Base-by-base conservation (phyloP, 2,329 filamentous ascomycete genomes). In the Paramyrothecium sp. region DNA sequence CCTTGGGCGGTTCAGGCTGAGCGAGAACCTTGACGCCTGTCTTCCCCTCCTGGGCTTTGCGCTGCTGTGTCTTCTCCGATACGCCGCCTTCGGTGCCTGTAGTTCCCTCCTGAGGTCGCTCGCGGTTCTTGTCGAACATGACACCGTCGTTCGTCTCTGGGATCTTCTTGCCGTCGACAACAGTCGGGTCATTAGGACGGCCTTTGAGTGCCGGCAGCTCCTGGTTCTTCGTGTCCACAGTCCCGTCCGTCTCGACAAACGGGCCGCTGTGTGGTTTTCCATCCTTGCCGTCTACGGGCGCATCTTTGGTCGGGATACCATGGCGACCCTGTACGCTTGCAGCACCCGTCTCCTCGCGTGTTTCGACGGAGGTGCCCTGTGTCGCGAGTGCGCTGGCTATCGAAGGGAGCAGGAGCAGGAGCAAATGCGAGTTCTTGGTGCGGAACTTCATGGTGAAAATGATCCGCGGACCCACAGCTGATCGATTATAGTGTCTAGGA, bases 231-330 rank as follows among this genome's bases (percentile, higher is more conserved):
- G 71, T 68, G 51, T 73, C 67, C 26, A 69, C 61, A 23, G 61
- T 61, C 52, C 73, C 73, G 49, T 76, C 73, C 17, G 80, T 83
- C 60, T 88, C 86, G 57, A 93, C 87, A 68, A 86, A 88, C 7
- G 95, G 95, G 2, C 95, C 95, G 20, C 89, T 86, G 70, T 97
- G 94, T 51, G 95, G 95, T 76, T 93, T 95, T 51, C 95, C 95
- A 76, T 98, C 95, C 66, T 90, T 89, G 50, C 93, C 93, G 71
- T 98, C 95, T 20, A 97, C 89, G 0, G 94, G 94, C 56, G 90
- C 91, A 77, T 95, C 89, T 71, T 92, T 92, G 57, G 78, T 81
- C 33, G 79, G 78, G 11, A 76, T 58, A 30, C 70, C 68, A 54
- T 69, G 68, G 54, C 75, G 75, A 46, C 58, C 60, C 60, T 75